Base-by-base conservation (phyloP, 768 basidiomycete genomes). In the Vararia minispora region DNA sequence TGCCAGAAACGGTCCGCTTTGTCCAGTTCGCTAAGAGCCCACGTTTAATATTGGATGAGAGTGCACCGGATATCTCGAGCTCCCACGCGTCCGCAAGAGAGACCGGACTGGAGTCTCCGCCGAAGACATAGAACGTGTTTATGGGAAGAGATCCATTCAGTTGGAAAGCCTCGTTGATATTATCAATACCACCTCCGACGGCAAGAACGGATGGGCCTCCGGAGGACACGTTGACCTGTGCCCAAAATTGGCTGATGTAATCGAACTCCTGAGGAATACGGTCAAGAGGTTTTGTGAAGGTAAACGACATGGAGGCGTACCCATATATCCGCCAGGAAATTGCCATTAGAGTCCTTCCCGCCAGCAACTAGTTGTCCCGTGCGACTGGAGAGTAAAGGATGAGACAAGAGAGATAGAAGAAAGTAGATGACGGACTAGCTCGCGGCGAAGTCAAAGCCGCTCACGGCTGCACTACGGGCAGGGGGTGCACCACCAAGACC, bases 161-260 rank as follows among this genome's bases (percentile, higher is more conserved):
- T 43, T 63, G 60, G 35, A 64, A 55, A 29, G 64, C 51, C 11
- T 52, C 39, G 18, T 43, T 52, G 17, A 42, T 42, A 6, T 53
- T 23, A 3, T 89, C 86, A 28, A 75, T 78, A 1, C 86, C 86
- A 33, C 86, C 86, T 13, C 72, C 71, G 2, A 83, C 76, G 29
- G 76, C 76, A 71, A 81, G 68, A 36, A 78, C 53, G 18, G 75
- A 62, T 24, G 85, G 85, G 5, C 66, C 62, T 18, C 64, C 66
- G 14, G 69, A 53, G 9, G 72, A 62, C 4, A 81, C 47, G 13
- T 44, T 46, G 24, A 86, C 72, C 49, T 70, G 47, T 0, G 77
- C 67, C 86, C 86, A 89, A 52, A 88, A 88, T 41, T 84, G 64
- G 49, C 76, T 78, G 41, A 54, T 69, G 49, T 76, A 87, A 56